These are phyloP conservation scores for Solanum habrochaites DNA, from an alignment of 257 asterid species.

Conservation along the genomic window DNA sequence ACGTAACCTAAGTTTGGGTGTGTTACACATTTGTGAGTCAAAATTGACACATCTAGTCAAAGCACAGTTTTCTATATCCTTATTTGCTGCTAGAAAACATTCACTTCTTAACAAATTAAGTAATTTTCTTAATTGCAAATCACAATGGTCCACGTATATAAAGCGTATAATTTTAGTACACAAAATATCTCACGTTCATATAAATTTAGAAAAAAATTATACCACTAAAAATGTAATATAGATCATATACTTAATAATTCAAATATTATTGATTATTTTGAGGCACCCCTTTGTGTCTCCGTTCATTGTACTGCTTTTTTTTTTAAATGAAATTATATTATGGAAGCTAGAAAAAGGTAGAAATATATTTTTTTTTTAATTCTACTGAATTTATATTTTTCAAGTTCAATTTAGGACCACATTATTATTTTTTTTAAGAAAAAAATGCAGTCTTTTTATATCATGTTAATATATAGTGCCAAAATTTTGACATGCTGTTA, in stretches of 20 bases:
- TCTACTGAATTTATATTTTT: not conserved
- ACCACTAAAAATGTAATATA: fast-evolving
- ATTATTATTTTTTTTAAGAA: not conserved
- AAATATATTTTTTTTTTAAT: not conserved
- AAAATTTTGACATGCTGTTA: not conserved
- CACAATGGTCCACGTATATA: not conserved
- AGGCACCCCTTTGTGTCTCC: not conserved
- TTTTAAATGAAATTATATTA: not conserved
- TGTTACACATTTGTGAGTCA: not conserved
- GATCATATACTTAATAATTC: not conserved
- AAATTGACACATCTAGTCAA: not conserved
- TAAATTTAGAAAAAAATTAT: not conserved
- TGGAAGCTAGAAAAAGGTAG: not conserved
- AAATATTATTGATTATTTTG: not conserved
- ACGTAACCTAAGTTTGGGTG: not conserved
- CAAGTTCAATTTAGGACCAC: not conserved
- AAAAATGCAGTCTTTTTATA: no score
- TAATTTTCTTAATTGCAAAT: not conserved
- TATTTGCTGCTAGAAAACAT: not conserved
- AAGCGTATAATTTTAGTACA: fast-evolving
- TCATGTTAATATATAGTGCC: not conserved
- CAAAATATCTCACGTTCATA: not conserved
- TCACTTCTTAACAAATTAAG: not conserved
- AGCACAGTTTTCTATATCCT: not conserved
- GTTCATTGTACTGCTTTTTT: not conserved